phyloP scores from a whole-genome alignment of 345 rosid genomes.

The Eucalyptus marginata region DNA sequence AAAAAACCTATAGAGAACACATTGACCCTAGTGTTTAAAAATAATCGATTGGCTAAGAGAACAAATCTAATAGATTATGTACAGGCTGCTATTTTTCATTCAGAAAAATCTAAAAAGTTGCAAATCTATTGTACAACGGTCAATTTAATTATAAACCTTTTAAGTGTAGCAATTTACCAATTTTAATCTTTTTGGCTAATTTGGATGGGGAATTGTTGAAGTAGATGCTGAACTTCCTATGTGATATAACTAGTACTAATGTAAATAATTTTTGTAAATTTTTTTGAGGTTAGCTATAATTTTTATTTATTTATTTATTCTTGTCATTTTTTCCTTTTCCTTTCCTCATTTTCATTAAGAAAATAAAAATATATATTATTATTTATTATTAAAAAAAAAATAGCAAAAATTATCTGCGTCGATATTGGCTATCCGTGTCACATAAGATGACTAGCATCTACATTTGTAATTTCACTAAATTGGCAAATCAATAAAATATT shows the following conservation, averaged over 20 bases:
- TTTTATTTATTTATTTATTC: background rate
- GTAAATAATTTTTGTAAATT: background rate
- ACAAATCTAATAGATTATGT: background rate
- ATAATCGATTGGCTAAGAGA: background rate
- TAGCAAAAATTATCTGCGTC: background rate
- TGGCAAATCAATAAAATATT: background rate
- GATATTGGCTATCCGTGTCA: accelerated
- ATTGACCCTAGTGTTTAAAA: background rate
- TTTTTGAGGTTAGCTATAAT: background rate
- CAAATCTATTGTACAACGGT: background rate
- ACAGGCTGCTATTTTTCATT: background rate
- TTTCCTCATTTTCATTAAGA: background rate
- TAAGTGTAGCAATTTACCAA: background rate
- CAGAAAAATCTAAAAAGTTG: background rate
- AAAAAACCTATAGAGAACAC: background rate
- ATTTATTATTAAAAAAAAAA: background rate
- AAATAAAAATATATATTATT: background rate
- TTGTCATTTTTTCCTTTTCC: background rate
- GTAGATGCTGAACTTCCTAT: background rate
- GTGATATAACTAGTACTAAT: background rate
- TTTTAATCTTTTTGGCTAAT: background rate
- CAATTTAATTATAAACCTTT: background rate
- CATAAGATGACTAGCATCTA: background rate
- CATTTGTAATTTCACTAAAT: background rate
- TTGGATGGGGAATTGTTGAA: background rate